A percentile compares a stretch with the other conserved stretches of the same genome.
Evolutionary conservation across 164 flowering plant species (phyloP).

Genomic region (Hamamelis virginiana): DNA sequence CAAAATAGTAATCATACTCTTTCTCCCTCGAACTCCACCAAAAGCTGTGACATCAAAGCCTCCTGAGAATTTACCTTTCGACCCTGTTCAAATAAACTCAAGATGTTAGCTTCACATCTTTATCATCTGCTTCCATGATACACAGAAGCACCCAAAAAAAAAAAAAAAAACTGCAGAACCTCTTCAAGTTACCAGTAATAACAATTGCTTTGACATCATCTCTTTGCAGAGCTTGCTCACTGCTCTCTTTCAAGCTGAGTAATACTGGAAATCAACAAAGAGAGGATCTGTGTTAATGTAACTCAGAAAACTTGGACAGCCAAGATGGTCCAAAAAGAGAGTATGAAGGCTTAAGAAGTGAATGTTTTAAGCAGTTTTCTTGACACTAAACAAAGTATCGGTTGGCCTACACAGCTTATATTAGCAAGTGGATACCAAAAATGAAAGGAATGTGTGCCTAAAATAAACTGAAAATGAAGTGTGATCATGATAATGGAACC

Average conservation of each 20-base stretch:
- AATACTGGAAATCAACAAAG: conserved; percentile 27
- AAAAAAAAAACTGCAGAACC: neutral
- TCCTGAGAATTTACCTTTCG: conserved; percentile 54
- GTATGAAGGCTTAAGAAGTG: too few species aligned
- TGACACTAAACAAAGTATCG: too few species aligned
- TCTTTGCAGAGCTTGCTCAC: conserved; percentile 46
- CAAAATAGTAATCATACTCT: conserved; percentile 23
- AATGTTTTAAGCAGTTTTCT: too few species aligned
- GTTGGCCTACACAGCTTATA: too few species aligned
- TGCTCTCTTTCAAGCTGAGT: conserved; percentile 47
- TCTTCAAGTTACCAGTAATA: conserved; percentile 42
- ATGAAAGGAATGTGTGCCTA: too few species aligned
- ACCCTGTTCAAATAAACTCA: conserved; percentile 24
- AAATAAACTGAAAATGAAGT: too few species aligned
- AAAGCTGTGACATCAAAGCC: conserved; percentile 56
- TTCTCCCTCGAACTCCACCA: conserved; percentile 34
- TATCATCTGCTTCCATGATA: conserved; percentile 1
- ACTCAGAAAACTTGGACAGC: too few species aligned
- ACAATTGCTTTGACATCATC: conserved; percentile 66
- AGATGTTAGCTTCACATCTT: neutral
- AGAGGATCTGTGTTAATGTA: neutral
- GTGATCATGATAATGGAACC: too few species aligned
- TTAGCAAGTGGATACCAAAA: too few species aligned
- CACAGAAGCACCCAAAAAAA: neutral
- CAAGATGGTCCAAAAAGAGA: too few species aligned